Evolutionary conservation across 441 rosid species (phyloP), one percentile per base, ranked within the genome.

Genomic region (Macaranga tanarius): DNA sequence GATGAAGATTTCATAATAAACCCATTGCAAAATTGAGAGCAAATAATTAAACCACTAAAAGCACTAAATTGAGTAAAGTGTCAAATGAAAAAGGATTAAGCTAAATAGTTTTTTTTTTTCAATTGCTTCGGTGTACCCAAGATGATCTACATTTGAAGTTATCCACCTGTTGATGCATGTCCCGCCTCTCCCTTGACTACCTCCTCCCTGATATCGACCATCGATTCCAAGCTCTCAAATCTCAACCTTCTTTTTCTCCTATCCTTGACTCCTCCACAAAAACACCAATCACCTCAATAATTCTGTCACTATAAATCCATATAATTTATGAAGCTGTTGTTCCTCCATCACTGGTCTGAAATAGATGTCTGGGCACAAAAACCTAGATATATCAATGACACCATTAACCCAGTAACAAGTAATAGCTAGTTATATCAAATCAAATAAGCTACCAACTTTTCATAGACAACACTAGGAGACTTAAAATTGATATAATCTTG

Each of bases 201-300:
- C 78, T 86, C 69, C 71, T 79, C 55, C 73, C 88, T 44, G 87
- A 91, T 87, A 91, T 87, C 63, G 60, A 78, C 79, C 86, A 79
- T 59, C 89, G 88, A 48, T 87, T 86, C 75, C 86, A 76, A 26
- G 87, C 86, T 68, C 91, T 87, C 82, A 85, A 77, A 73, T 81
- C 86, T 42, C 77, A 65, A 10, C 85, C 85, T 4, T 56, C 82
- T 40, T 42, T 17, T 69, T 57, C 3, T 2, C 1, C 22, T 26
- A 20, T 34, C 63, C 6, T n/a, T 72, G 2, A 81, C 79, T 28
- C 3, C 3, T 28, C 31, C n/a, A 28, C 3, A 28, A 28, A 28
- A 28, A 28, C 31, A 1, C 31, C 31, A 28, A 28, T 1, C 3
- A 28, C 31, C 31, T 15, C 7, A 73, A 6, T 42, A 23, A 3